Conservation (phyloP, 768 basidiomycete species). For the Tubosaeta sp. region DNA sequence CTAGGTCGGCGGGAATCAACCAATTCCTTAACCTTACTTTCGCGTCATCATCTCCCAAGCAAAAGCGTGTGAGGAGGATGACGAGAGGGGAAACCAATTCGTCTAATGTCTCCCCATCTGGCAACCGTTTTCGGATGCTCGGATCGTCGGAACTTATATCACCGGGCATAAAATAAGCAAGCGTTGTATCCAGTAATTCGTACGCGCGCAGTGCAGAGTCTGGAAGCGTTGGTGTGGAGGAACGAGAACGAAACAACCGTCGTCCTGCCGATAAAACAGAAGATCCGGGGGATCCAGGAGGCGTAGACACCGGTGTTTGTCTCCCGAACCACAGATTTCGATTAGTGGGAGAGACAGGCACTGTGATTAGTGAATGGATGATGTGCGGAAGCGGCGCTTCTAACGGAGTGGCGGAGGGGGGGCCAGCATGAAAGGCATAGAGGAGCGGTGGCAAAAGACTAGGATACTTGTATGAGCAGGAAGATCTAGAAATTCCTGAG, state of each 20-base stretch:
- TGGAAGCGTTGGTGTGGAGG: slow-evolving; percentile 23
- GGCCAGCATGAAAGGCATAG: slow-evolving; percentile 62
- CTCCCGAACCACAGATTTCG: slow-evolving; percentile 60
- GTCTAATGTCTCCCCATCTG: slow-evolving; percentile 57
- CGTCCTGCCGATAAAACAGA: slow-evolving; percentile 28
- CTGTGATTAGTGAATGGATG: slow-evolving; percentile 75
- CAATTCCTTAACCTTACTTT: slow-evolving; percentile 56
- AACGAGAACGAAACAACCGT: slow-evolving; percentile 34
- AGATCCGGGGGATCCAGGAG: slow-evolving; percentile 35
- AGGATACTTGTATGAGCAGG: not conserved
- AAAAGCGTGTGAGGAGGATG: slow-evolving; percentile 69
- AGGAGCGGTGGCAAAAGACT: slow-evolving; percentile 69
- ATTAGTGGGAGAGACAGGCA: slow-evolving; percentile 61
- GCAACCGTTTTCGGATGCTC: slow-evolving; percentile 45
- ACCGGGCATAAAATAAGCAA: slow-evolving; percentile 64
- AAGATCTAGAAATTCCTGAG: not conserved
- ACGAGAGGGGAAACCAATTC: slow-evolving; percentile 75
- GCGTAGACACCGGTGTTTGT: slow-evolving; percentile 32
- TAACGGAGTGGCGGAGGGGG: slow-evolving; percentile 59
- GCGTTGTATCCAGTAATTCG: slow-evolving; percentile 59
- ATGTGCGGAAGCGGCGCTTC: slow-evolving; percentile 73
- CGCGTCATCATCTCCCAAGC: slow-evolving; percentile 56
- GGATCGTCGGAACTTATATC: slow-evolving; percentile 59
- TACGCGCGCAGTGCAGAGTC: slow-evolving; percentile 63
- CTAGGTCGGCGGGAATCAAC: slow-evolving; percentile 74